Base-by-base conservation (phyloP, 192 early-diverging fungal species). In the Jimgerdemannia lactiflua region DNA sequence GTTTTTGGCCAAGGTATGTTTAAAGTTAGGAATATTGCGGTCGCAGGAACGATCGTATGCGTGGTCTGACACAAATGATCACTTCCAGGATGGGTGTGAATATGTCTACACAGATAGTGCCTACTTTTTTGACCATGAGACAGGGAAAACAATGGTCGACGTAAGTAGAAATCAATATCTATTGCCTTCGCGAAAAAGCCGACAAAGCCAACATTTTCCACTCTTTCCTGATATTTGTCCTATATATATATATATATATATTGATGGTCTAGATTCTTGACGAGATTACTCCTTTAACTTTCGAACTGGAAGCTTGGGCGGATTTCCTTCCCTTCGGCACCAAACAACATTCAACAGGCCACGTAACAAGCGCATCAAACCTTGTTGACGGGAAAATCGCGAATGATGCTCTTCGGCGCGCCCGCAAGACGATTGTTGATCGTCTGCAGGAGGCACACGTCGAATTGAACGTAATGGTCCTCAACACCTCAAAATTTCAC, bases 261-360 rank as follows among this genome's bases (percentile, higher is more conserved):
- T n/a, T n/a, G n/a, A n/a, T n/a, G n/a, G n/a, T n/a, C 49, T 54
- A 54, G 49, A 54, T 54, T 54, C 49, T 54, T 54, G 42, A 0
- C 4, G 11, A 40, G 4, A 71, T 75, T 3, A 69, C 77, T 10
- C 72, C 75, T 54, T 19, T 20, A 14, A 67, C 75, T 43, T 79
- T 74, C 43, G 83, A 84, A 43, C 63, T 84, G 42, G 83, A 84
- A 66, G 83, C 83, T 40, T 84, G 81, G 80, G 80, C 78, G 64
- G 83, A 84, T 64, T 73, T 84, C 42, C 77, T 84, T 43, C 39
- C 73, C 67, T 78, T 80, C 54, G 75, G 75, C n/a, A 67, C 67
- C 4, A 67, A 67, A 39, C 71, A 39, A 14, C 73, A 10, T 44
- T 74, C 67, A 11, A 54, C 11, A 54, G 49, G 11, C 49, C 49